phyloP scores from a whole-genome alignment of 1,284 basidiomycete genomes.

The Malassezia furfur region DNA sequence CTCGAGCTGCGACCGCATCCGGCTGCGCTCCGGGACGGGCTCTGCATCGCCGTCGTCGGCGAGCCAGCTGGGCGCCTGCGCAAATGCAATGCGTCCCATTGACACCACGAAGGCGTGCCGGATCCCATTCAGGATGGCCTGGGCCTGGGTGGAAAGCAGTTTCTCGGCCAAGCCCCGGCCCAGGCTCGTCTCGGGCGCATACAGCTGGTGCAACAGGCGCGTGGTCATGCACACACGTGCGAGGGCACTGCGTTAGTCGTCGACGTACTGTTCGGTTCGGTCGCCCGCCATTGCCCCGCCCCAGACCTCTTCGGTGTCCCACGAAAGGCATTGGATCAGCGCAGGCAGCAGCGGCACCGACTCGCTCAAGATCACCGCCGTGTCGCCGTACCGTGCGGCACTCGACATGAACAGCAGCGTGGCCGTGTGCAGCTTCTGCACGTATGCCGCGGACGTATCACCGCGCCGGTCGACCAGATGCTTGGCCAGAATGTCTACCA shows the following conservation, averaged over 20 bases:
- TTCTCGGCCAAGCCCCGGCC: conserved; percentile 20
- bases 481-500: conserved; percentile 30
- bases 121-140: conserved; percentile 37
- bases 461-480: conserved; percentile 32
- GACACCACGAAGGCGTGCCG: conserved; percentile 34
- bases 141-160: conserved; percentile 26
- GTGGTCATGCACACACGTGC: conserved; percentile 30
- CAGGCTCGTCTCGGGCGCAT: conserved; percentile 7
- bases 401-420: conserved; percentile 24
- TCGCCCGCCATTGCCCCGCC: not conserved
- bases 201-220: conserved; percentile 30
- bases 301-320: conserved; percentile 31
- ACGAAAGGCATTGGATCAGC: conserved; percentile 26
- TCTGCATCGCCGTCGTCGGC: not conserved
- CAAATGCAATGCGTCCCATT: conserved; percentile 31
- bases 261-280: not conserved
- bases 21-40: not conserved
- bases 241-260: conserved; percentile 9
- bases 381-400: conserved; percentile 23
- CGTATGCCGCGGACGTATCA: conserved; percentile 14
- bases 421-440: conserved; percentile 20
- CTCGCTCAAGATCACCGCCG: conserved; percentile 26
- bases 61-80: conserved; percentile 35
- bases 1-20: conserved; percentile 19
- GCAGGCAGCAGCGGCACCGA: conserved; percentile 28